These are phyloP conservation scores for Penicillium sp. DNA, from an alignment of 2,329 filamentous ascomycete genomes.

Conservation along the genomic window DNA sequence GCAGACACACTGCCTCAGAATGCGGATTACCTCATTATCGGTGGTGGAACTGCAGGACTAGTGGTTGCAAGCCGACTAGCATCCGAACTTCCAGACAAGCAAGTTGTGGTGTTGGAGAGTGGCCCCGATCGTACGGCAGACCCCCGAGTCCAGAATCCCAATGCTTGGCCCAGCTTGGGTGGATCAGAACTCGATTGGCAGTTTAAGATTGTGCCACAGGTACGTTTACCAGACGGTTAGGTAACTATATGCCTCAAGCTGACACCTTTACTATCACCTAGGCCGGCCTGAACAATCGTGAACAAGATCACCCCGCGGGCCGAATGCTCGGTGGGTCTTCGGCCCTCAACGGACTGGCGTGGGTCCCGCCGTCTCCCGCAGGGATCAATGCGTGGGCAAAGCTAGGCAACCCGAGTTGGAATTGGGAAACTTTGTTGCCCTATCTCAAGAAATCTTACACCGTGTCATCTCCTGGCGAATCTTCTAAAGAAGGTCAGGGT, in stretches of 20 bases:
- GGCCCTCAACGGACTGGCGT: conserved; percentile 16
- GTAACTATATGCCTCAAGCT: not conserved
- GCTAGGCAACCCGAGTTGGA: conserved; percentile 25
- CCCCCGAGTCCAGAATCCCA: conserved; percentile 6
- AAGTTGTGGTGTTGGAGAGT: conserved; percentile 13
- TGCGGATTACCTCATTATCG: conserved; percentile 15
- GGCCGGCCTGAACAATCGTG: conserved; percentile 18
- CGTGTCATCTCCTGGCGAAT: not conserved
- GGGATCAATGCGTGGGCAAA: conserved; percentile 33
- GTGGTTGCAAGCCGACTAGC: conserved; percentile 16
- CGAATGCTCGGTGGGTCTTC: conserved; percentile 30
- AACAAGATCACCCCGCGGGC: conserved; percentile 27
- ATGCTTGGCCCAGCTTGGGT: conserved; percentile 1
- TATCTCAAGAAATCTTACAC: conserved; percentile 16
- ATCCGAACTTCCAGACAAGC: conserved; percentile 11
- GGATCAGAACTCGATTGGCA: conserved; percentile 19
- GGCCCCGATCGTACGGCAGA: conserved; percentile 14
- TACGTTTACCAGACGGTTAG: not conserved
- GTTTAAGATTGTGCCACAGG: conserved; percentile 11
- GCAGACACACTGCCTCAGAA: not conserved
- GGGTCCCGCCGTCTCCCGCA: conserved; percentile 47
- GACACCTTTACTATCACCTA: not conserved
- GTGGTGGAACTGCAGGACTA: conserved; percentile 17
- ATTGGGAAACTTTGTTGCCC: conserved; percentile 15
- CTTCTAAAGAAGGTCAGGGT: not conserved